Percentiles rank a stretch among this genome's conserved stretches.
Conservation (phyloP, 1,284 basidiomycete species). For the Omphalotus olearius region DNA sequence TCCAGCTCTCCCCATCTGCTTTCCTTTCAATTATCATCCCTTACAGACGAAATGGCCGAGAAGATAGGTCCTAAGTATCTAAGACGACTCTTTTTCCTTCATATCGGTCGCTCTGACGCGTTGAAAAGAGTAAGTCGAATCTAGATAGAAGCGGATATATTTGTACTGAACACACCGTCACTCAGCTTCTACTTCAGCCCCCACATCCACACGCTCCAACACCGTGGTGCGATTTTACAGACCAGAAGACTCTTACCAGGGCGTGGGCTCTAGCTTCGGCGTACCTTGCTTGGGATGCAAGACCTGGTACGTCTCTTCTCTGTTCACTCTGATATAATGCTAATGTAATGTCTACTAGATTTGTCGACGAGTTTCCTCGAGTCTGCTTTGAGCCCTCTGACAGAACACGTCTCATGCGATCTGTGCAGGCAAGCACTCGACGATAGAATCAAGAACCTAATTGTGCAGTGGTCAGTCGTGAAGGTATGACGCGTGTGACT, state of each 20-base stretch:
- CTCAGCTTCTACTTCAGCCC: conserved; percentile 47
- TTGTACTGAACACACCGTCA: conserved; percentile 36
- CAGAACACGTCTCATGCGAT: conserved; percentile 55
- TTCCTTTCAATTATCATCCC: conserved; percentile 47
- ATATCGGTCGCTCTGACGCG: conserved; percentile 26
- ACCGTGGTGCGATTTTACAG: conserved; percentile 48
- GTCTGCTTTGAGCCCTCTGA: conserved; percentile 52
- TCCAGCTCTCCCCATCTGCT: conserved; percentile 57
- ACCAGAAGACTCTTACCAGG: conserved; percentile 59
- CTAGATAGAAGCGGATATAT: conserved; percentile 45
- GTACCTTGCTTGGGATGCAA: conserved; percentile 65
- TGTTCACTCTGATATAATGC: background rate
- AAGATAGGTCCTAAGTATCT: conserved; percentile 51
- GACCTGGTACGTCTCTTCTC: conserved; percentile 43
- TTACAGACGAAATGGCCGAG: conserved; percentile 57
- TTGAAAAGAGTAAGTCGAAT: conserved; percentile 29
- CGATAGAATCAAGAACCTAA: conserved; percentile 62
- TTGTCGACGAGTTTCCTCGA: conserved; percentile 58
- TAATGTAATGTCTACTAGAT: conserved; percentile 31
- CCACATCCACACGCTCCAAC: conserved; percentile 62
- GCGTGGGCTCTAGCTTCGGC: conserved; percentile 67
- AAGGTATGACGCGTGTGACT: conserved; percentile 41
- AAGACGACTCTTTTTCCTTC: conserved; percentile 38
- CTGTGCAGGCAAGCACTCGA: conserved; percentile 56
- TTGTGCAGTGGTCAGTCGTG: conserved; percentile 74